Conservation (phyloP, 176 grass and related monocot species). For the Oryza glaberrima region DNA sequence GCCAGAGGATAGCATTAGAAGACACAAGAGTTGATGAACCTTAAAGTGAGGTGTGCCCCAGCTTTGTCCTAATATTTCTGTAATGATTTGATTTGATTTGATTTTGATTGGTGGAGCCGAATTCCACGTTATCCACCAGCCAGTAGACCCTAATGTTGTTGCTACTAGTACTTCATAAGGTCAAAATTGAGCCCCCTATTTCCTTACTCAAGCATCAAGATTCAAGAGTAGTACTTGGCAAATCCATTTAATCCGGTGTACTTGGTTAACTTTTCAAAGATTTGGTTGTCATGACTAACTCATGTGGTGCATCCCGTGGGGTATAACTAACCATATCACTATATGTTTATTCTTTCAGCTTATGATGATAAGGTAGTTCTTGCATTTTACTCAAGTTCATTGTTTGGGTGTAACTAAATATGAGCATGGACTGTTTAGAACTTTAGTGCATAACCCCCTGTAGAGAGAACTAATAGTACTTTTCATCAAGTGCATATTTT, state of each 20-base stretch:
- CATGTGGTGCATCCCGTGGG: neutral
- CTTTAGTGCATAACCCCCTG: neutral
- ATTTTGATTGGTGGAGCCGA: neutral
- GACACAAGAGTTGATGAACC: slow-evolving; percentile 1
- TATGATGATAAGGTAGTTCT: neutral
- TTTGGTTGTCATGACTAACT: slow-evolving; percentile 7
- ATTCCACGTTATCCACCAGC: neutral
- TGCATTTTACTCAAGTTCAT: neutral
- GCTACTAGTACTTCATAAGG: neutral
- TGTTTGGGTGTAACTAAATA: neutral
- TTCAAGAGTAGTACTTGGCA: neutral
- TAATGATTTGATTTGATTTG: neutral
- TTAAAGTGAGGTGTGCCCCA: neutral
- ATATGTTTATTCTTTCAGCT: neutral
- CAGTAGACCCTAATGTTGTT: neutral
- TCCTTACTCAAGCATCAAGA: neutral
- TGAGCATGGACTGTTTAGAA: neutral
- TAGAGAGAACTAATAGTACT: neutral
- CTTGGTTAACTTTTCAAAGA: slow-evolving; percentile 16
- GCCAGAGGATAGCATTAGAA: neutral
- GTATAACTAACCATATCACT: neutral
- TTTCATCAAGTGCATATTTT: neutral
- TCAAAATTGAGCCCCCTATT: neutral
- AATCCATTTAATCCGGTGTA: slow-evolving; percentile 17
- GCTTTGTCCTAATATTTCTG: neutral